Conservation (phyloP, 1,284 basidiomycete genomes). For the Trametes sp. region DNA sequence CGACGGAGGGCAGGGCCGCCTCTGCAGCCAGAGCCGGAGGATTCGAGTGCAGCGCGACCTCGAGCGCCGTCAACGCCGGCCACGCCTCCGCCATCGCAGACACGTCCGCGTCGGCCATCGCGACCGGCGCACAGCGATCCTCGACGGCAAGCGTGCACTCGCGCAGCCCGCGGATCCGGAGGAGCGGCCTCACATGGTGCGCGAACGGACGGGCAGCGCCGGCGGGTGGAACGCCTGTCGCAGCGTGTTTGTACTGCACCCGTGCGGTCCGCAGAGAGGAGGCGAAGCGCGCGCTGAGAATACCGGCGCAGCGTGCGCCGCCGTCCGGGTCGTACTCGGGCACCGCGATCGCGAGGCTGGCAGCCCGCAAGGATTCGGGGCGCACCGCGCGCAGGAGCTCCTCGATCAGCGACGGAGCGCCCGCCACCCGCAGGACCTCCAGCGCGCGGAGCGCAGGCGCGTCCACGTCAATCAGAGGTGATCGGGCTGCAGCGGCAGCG, state of each 20-base stretch:
- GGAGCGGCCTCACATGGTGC: constrained; percentile 13
- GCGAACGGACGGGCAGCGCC: constrained; percentile 14
- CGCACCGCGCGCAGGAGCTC: constrained; percentile 14
- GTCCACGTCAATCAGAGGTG: not conserved
- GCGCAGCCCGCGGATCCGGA: constrained; percentile 11
- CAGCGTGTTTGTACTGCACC: constrained; percentile 14
- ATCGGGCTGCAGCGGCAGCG: not conserved
- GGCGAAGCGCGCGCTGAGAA: constrained; percentile 20
- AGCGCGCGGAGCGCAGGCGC: constrained; percentile 10
- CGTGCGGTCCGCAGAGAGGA: constrained; percentile 14
- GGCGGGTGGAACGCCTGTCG: not conserved
- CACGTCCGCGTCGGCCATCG: constrained; percentile 22
- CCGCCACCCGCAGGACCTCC: constrained; percentile 17
- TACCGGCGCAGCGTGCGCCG: constrained; percentile 12
- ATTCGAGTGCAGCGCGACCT: constrained; percentile 6
- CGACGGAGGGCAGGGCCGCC: constrained; percentile 11
- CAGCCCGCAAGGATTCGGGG: constrained; percentile 15
- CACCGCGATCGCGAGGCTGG: constrained; percentile 8
- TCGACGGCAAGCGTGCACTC: constrained; percentile 17
- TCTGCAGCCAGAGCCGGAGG: not conserved
- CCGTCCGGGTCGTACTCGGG: constrained; percentile 20
- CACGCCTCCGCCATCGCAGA: constrained; percentile 24
- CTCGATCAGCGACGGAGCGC: constrained; percentile 21
- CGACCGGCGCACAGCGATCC: constrained; percentile 14
- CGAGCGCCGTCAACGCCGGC: constrained; percentile 11